These are phyloP conservation scores for Cytospora chrysosperma DNA, from an alignment of 2,329 filamentous ascomycete species.

Conservation along the genomic window DNA sequence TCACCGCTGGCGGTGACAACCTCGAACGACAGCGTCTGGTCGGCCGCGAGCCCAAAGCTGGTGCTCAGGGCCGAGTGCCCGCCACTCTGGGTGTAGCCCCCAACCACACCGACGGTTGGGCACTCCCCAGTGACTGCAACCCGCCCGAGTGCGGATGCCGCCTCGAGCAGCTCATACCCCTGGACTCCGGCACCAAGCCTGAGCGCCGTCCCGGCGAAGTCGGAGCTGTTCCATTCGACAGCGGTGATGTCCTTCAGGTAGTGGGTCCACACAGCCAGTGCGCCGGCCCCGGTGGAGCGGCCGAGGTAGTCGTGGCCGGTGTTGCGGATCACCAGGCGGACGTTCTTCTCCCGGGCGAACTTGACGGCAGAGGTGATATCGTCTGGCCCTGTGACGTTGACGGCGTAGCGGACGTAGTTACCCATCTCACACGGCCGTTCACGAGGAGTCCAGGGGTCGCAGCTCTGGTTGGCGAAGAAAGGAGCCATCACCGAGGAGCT, in stretches of 20 bases:
- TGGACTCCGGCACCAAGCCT: slow-evolving; percentile 56
- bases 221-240: slow-evolving; percentile 14
- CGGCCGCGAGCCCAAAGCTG: slow-evolving; percentile 48
- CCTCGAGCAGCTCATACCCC: slow-evolving; percentile 50
- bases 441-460: slow-evolving; percentile 25
- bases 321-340: slow-evolving; percentile 45
- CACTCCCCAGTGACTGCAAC: slow-evolving; percentile 27
- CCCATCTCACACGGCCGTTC: slow-evolving; percentile 37
- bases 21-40: slow-evolving; percentile 48
- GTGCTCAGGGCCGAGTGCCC: slow-evolving; percentile 54
- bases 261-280: slow-evolving; percentile 52
- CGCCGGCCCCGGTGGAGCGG: slow-evolving; percentile 17
- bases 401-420: slow-evolving; percentile 32
- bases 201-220: slow-evolving; percentile 48
- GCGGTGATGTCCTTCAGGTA: slow-evolving; percentile 34
- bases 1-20: slow-evolving; percentile 47
- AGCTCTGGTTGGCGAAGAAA: slow-evolving; percentile 32
- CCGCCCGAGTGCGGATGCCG: slow-evolving; percentile 44
- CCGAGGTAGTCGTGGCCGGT: slow-evolving; percentile 42
- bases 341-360: slow-evolving; percentile 39
- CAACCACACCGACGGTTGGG: slow-evolving; percentile 48
- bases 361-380: slow-evolving; percentile 26
- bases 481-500: slow-evolving; percentile 32
- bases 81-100: slow-evolving; percentile 49
- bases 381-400: slow-evolving; percentile 25